Evolutionary conservation across 1,284 basidiomycete species (phyloP), one percentile per base, ranked within the genome.

Genomic region (Mycosarcoma mackinlayi): DNA sequence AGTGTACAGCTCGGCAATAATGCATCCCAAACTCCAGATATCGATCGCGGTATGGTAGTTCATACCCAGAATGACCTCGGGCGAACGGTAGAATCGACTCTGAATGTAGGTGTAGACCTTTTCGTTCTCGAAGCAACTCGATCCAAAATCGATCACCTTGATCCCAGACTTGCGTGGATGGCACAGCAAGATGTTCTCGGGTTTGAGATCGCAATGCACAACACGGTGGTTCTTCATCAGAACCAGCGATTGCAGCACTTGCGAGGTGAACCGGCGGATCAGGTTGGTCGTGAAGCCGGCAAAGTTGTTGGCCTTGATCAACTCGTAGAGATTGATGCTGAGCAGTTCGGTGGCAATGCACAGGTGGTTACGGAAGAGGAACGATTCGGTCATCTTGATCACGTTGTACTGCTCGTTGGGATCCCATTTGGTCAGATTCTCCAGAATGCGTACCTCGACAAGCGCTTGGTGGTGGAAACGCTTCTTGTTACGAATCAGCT

Each of bases 401-500:
- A 98, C 94, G 83, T 93, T 90, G 82, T 96, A 93, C 82, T 93
- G 93, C 84, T 97, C 94, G 58, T 98, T 94, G 3, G 91, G 87
- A 82, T 98, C 96, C 94, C 95, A 98, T 90, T 95, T 93, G 44
- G 91, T 89, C 76, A 98, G 86, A 82, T 92, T 97, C 80, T 98
- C 93, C 62, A 99, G 85, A 65, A 99, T 98, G 85, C 97, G 97
- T 84, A 98, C 96, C 85, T 98, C 96, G 19, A 98, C 95, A 31
- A 98, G 84, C 4, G 96, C 96, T 84, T 98, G 96, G 78, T 97
- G 92, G 83, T 98, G 95, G 87, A 98, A 98, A 40, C 96, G 88
- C 85, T 98, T 98, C 87, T 98, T 98, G 86, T 98, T 98, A 34
- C 96, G 89, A 76, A 99, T 98, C 75, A 99, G 96, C 87, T 99